Conservation (phyloP, 2,329 filamentous ascomycete species). For the Neopestalotiopsis clavispora region DNA sequence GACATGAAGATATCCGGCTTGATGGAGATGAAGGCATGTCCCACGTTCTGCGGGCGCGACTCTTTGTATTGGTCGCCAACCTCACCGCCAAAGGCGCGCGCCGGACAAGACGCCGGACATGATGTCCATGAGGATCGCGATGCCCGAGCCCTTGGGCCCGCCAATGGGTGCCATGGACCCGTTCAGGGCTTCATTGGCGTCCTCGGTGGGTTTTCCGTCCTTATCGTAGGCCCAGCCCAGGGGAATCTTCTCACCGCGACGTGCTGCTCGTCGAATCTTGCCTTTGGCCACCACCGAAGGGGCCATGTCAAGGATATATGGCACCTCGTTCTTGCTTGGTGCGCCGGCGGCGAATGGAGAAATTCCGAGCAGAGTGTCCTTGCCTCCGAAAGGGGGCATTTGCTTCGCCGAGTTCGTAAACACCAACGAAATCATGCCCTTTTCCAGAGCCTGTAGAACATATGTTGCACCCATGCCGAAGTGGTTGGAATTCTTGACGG, state of each 20-base stretch:
- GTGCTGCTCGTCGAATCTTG: background rate
- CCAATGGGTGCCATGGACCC: background rate
- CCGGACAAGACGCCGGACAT: slow-evolving; percentile 1
- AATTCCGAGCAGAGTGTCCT: background rate
- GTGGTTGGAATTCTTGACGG: background rate
- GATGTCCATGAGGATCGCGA: slow-evolving; percentile 3
- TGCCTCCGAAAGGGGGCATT: background rate
- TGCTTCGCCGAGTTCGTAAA: background rate
- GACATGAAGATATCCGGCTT: background rate
- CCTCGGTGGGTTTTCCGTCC: background rate
- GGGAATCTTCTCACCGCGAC: background rate
- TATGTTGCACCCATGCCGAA: background rate
- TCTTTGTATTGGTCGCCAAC: slow-evolving; percentile 2
- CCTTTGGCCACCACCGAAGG: background rate
- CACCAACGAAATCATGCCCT: background rate
- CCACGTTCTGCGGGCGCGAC: background rate
- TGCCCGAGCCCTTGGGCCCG: background rate
- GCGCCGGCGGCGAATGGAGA: background rate
- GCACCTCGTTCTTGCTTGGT: background rate
- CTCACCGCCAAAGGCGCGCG: background rate
- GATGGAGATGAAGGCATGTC: background rate
- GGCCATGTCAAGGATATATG: background rate
- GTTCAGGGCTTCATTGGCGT: background rate
- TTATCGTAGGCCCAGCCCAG: background rate
- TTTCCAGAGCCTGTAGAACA: background rate